Conservation (phyloP, 2,329 filamentous ascomycete genomes). For the Sphaerostilbella broomeana region DNA sequence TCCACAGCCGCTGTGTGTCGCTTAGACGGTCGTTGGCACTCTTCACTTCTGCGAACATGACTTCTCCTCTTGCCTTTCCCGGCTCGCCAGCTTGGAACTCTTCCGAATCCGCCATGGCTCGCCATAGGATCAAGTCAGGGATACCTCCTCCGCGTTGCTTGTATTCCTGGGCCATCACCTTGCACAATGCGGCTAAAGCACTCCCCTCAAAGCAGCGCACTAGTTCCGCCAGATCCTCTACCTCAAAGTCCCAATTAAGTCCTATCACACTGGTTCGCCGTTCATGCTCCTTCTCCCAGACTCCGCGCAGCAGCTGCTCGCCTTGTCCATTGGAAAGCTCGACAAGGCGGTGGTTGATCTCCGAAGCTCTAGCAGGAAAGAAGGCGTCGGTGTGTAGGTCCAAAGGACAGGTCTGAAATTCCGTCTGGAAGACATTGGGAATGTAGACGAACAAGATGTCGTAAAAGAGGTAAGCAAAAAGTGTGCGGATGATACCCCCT, state of each 20-base stretch:
- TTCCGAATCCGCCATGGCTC: constrained; percentile 26
- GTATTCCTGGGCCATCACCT: constrained; percentile 95
- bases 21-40: constrained; percentile 87
- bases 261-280: constrained; percentile 81
- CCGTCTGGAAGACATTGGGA: constrained; percentile 94
- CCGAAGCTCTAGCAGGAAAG: constrained; percentile 74
- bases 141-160: constrained; percentile 77
- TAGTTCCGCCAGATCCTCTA: constrained; percentile 74
- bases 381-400: constrained; percentile 93
- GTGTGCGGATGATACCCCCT: constrained; percentile 82
- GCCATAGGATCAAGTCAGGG: constrained; percentile 90
- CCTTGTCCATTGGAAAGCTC: constrained; percentile 81
- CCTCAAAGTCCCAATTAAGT: constrained; percentile 80
- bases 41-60: constrained; percentile 76
- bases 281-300: constrained; percentile 63
- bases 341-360: constrained; percentile 81
- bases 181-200: constrained; percentile 77
- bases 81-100: constrained; percentile 17
- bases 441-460: constrained; percentile 90
- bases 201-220: constrained; percentile 70
- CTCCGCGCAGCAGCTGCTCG: constrained; percentile 54
- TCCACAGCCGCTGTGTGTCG: constrained; percentile 95
- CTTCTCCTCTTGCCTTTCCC: constrained; percentile 43
- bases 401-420: constrained; percentile 87
- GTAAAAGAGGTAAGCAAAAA: constrained; percentile 87